A percentile compares a stretch with the other conserved stretches of the same genome.
phyloP scores from a whole-genome alignment of 768 basidiomycete species.

The Lactarius trivialis region DNA sequence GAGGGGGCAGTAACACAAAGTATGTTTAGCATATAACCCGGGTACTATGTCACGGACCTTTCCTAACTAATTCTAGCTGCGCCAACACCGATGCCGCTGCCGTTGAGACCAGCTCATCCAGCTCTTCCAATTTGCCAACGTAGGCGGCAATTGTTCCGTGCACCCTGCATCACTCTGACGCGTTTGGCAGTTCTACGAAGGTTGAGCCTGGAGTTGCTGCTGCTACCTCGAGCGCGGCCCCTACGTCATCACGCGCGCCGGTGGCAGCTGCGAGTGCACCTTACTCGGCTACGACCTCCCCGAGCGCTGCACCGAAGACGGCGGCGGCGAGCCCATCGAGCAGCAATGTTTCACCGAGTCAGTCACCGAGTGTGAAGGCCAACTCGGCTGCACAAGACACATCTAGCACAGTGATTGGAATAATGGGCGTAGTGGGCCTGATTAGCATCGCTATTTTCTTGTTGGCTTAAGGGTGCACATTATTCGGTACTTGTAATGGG shows the following conservation, averaged over 20 bases:
- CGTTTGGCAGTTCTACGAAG: neutral
- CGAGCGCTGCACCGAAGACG: neutral
- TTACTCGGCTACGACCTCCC: neutral
- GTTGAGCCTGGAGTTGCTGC: neutral
- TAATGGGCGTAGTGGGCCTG: conserved; percentile 46
- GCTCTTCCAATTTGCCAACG: neutral
- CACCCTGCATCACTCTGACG: neutral
- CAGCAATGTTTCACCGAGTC: conserved; percentile 18
- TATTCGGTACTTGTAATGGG: neutral
- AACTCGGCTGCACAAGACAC: conserved; percentile 32
- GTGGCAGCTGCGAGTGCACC: neutral
- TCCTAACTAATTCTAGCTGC: conserved; percentile 8
- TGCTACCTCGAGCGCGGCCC: neutral
- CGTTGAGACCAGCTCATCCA: conserved; percentile 9
- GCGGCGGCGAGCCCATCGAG: neutral
- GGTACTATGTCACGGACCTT: neutral
- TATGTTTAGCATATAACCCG: conserved; percentile 22
- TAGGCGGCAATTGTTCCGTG: neutral
- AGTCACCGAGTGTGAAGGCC: conserved; percentile 26
- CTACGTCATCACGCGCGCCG: neutral
- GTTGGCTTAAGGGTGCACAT: conserved; percentile 26
- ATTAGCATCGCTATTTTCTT: conserved; percentile 43
- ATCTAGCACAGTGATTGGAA: conserved; percentile 33
- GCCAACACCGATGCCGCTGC: conserved; percentile 5
- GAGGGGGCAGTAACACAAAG: conserved; percentile 33